Conservation (phyloP, 305 asterid species). For the Solanum hybrid region DNA sequence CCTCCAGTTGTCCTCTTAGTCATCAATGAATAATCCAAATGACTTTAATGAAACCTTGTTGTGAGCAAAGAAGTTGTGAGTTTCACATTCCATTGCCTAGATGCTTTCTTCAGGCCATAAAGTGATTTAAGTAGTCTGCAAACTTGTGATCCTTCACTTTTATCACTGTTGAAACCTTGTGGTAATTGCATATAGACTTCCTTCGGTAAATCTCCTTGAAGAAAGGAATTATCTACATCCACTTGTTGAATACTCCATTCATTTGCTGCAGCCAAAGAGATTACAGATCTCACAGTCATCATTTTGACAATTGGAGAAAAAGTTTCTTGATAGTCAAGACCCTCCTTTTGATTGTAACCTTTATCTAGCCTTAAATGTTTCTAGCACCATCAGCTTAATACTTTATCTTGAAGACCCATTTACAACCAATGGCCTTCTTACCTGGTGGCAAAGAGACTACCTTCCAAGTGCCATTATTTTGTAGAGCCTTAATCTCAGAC, state of each 20-base stretch:
- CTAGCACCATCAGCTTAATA: not conserved
- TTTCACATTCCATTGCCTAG: not conserved
- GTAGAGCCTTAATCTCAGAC: not conserved
- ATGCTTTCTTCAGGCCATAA: not conserved
- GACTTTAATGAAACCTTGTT: too few species aligned
- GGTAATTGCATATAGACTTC: not conserved
- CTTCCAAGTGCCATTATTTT: not conserved
- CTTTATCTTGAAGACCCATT: not conserved
- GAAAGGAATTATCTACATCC: not conserved
- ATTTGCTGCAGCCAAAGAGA: not conserved
- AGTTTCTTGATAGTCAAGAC: not conserved
- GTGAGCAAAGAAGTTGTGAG: too few species aligned
- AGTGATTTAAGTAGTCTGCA: not conserved
- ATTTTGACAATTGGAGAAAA: too few species aligned
- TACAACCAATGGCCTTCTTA: not conserved
- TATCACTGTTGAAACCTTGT: not conserved
- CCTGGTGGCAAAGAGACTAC: not conserved
- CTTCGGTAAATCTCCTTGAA: not conserved
- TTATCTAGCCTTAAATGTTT: not conserved
- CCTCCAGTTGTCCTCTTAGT: not conserved
- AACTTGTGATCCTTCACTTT: too few species aligned
- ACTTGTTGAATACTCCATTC: not conserved
- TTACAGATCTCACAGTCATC: not conserved
- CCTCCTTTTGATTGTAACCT: not conserved
- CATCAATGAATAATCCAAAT: too few species aligned